Conservation (phyloP, 306 rosid species). For the Castanopsis chinensis region DNA sequence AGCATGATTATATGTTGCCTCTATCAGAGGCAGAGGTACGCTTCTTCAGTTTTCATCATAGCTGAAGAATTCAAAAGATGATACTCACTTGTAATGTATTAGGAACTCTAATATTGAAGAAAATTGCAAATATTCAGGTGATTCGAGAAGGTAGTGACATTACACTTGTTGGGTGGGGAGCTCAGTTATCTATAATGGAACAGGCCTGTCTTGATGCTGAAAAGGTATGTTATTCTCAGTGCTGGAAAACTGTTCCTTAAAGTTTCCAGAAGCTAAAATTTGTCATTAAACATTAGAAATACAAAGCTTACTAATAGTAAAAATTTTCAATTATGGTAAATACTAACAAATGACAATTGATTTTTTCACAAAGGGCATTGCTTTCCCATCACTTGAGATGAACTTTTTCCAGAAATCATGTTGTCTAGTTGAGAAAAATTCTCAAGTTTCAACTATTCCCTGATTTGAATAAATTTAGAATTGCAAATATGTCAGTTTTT, state of each 20-base stretch:
- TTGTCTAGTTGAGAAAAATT: background rate
- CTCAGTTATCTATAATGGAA: slow-evolving; percentile 84
- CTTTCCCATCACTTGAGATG: background rate
- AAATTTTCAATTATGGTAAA: background rate
- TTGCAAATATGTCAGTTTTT: background rate
- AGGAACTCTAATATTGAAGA: background rate
- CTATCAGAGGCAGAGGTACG: slow-evolving; percentile 92
- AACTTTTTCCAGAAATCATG: background rate
- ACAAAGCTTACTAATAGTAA: background rate
- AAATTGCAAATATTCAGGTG: slow-evolving; percentile 50
- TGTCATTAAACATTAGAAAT: background rate
- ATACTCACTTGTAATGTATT: background rate
- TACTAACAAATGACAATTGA: background rate
- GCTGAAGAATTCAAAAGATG: slow-evolving; percentile 6
- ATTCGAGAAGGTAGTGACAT: slow-evolving; percentile 77
- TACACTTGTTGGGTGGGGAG: slow-evolving; percentile 99
- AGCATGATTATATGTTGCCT: slow-evolving; percentile 83
- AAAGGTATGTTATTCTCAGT: slow-evolving; percentile 46
- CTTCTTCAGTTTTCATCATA: background rate
- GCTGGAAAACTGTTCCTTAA: background rate
- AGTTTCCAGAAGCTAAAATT: background rate
- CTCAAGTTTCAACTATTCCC: background rate
- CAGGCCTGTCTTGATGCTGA: slow-evolving; percentile 93
- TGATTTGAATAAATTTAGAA: background rate
- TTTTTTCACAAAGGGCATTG: background rate